Conservation (phyloP, 345 rosid species). For the Raphanus sativus region DNA sequence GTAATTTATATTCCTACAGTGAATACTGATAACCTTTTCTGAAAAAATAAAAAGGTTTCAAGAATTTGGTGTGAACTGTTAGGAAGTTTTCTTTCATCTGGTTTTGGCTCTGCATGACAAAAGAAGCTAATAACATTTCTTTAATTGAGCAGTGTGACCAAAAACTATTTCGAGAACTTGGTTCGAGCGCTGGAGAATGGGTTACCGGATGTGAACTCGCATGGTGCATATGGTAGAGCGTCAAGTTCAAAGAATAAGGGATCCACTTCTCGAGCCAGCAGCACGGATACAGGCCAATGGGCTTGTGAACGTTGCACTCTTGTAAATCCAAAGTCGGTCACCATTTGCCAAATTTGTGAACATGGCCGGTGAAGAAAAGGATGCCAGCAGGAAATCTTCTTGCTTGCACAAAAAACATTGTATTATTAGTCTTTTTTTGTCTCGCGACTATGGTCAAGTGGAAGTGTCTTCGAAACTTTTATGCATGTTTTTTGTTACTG, state of each 20-base stretch:
- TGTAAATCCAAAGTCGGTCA: slow-evolving; percentile 56
- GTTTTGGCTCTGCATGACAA: neutral
- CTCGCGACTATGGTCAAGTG: slow-evolving; percentile 13
- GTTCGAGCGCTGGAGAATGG: slow-evolving; percentile 84
- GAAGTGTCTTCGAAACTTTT: neutral
- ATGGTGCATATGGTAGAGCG: slow-evolving; percentile 53
- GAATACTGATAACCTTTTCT: neutral
- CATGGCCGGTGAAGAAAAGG: slow-evolving; percentile 39
- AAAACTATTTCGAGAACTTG: slow-evolving; percentile 80
- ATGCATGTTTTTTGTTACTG: neutral
- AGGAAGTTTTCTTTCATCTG: neutral
- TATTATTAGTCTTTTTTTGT: neutral
- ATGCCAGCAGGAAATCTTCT: neutral
- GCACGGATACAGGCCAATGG: slow-evolving; percentile 66
- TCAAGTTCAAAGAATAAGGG: slow-evolving; percentile 60
- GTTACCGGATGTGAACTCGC: slow-evolving; percentile 67
- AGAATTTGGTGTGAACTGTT: neutral
- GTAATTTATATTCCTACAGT: slow-evolving; percentile 32
- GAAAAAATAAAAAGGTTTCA: neutral
- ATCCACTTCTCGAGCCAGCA: slow-evolving; percentile 51
- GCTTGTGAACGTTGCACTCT: slow-evolving; percentile 75
- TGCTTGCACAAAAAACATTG: neutral
- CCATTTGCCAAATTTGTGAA: slow-evolving; percentile 71
- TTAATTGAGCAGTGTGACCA: slow-evolving; percentile 58
- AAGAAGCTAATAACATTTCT: neutral